phyloP scores from a whole-genome alignment of 2,329 filamentous ascomycete species.

The Hymenoscyphus albidus region DNA sequence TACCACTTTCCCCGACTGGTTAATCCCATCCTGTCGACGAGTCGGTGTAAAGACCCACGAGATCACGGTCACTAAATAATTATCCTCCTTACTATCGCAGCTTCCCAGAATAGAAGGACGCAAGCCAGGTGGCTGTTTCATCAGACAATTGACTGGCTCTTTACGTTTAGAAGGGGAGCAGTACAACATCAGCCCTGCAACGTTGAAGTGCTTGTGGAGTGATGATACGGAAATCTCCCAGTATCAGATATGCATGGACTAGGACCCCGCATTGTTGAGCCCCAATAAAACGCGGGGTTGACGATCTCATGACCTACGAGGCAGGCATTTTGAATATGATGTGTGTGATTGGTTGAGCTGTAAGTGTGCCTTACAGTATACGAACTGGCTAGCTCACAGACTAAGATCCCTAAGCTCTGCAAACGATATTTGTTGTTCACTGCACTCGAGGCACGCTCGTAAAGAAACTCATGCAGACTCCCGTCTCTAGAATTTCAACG shows the following conservation, averaged over 20 bases:
- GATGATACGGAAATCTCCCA: neutral
- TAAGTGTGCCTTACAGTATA: neutral
- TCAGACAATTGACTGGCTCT: too few relatives aligned
- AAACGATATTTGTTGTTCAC: neutral
- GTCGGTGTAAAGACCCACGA: constrained; percentile 8
- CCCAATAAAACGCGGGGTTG: neutral
- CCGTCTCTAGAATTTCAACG: neutral
- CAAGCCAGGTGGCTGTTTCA: neutral
- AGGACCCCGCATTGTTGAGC: neutral
- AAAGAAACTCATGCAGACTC: neutral
- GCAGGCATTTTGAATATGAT: neutral
- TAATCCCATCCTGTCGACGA: neutral
- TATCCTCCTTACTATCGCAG: neutral
- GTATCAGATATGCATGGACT: neutral
- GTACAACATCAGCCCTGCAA: neutral
- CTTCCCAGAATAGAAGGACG: neutral
- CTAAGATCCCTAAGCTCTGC: too few relatives aligned
- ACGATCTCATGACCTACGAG: neutral
- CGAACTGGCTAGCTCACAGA: neutral
- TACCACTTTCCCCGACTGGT: neutral
- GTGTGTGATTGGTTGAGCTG: neutral
- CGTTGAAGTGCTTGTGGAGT: neutral
- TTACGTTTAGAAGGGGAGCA: neutral
- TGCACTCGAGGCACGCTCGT: neutral
- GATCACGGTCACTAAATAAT: neutral